phyloP scores from a whole-genome alignment of 352 stramenopile genomes.

The Pythium diclinum region DNA sequence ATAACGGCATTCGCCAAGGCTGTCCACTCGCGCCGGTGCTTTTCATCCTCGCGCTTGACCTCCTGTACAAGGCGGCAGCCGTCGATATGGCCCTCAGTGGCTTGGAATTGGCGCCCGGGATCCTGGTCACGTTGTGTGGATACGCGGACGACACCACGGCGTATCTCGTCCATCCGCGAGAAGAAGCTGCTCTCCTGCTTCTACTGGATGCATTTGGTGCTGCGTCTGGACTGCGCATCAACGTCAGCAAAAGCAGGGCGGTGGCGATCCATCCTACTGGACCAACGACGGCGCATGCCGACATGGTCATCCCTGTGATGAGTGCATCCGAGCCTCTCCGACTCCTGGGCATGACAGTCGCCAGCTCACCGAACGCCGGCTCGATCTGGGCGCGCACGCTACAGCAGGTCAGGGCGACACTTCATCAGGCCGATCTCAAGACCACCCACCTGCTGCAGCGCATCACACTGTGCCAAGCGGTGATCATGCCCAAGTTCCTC shows the following conservation, averaged over 20 bases:
- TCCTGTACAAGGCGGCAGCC: too few species aligned
- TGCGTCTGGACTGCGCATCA: constrained; percentile 11
- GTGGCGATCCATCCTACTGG: not conserved
- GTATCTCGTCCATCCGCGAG: not conserved
- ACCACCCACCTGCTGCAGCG: constrained; percentile 11
- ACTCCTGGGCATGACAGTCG: not conserved
- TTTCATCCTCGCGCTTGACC: not conserved
- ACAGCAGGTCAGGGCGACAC: not conserved
- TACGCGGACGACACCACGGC: constrained; percentile 14
- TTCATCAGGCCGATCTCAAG: not conserved
- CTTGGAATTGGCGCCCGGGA: too few species aligned
- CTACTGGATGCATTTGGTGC: constrained; percentile 4
- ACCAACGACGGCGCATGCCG: not conserved
- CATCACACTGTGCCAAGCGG: not conserved
- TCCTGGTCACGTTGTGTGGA: not conserved
- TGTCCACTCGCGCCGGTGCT: not conserved
- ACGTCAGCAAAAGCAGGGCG: not conserved
- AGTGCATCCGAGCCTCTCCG: not conserved
- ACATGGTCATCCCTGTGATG: not conserved
- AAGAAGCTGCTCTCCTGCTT: not conserved
- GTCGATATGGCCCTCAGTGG: too few species aligned
- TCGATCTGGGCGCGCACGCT: constrained; percentile 6
- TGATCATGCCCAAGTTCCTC: constrained; percentile 15
- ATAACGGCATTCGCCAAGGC: constrained; percentile 13
- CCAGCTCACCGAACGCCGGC: not conserved